Base-by-base conservation (phyloP, 352 stramenopile genomes). In the Phytophthora multivora region DNA sequence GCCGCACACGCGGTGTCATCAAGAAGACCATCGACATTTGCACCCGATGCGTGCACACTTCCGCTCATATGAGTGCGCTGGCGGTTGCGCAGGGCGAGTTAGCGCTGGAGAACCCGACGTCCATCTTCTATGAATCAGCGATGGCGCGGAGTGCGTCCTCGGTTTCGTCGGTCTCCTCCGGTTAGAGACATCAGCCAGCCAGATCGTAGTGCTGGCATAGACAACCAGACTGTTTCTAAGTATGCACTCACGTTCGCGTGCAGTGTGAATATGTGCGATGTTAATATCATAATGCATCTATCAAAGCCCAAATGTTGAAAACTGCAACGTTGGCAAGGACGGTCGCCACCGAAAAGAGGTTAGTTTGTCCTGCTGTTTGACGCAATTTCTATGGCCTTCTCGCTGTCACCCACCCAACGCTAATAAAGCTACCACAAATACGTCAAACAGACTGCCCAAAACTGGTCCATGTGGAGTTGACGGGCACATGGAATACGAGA, bases 1-100 rank as follows among this genome's bases (percentile, higher is more conserved):
- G 69, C 43, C 64, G 59, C 4, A 71, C 68, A 10, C 66, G 62
- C 1, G 59, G 62, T 13, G 63, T 77, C 15, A 63, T 79, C 23
- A 73, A 76, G 56, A 75, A 73, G 23, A 58, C 36, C 11, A 69
- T 77, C 2, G 64, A 75, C 51, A 55, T 73, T 15, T 80, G 71
- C 60, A 75, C 68, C 19, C 68, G 71, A 10, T 79, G 71, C 16
- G 66, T 76, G 18, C 63, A 77, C 51, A 65, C 61, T 9, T 51
- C 61, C 15, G 61, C 61, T 5, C 63, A 71, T 33, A 62, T 64
- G 55, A 79, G 57, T 46, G 73, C 61, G 0, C 12, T 77, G 10
- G 50, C 61, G 11, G 71, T 82, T 4, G 73, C 73, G 0, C 54
- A 68, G 12, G 63, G 48, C 6, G 73, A 81, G 25, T 46, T 81